Evolutionary conservation across 2,329 filamentous ascomycete species (phyloP), one percentile per base, ranked within the genome.

Genomic region (Pleochaeta shiraiana): DNA sequence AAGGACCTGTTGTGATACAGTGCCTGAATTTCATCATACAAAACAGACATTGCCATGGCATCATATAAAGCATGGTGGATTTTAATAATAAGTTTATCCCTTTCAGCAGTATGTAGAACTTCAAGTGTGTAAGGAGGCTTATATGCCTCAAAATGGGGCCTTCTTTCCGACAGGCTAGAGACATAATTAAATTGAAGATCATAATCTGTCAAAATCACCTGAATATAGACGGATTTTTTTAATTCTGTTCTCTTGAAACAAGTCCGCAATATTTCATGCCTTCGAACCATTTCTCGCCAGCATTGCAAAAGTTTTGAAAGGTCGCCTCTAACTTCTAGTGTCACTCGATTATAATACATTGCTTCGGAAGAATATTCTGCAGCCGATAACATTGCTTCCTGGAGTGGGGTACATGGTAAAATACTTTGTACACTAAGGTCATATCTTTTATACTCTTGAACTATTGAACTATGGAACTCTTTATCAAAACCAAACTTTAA

Each of bases 31-130:
- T 95, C 90, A 0, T 80, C 73, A 28, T 92, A 79, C 0, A 96
- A 76, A 9, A 79, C 77, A 0, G 79, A 76, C 70, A 95, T 86
- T 0, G 90, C 89, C 39, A 86, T 83, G 0, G 87, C 91, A 74
- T 96, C 91, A 69, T 95, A 95, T 0, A 95, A 76, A 1, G 89
- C 88, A 74, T 96, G 91, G 69, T 95, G 90, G 71, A 75, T 71
- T n/a, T 70, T 68, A 47, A 72, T 65, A 1, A 70, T 34, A 7
- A 74, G 64, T 19, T 67, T 68, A 7, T 45, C 65, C 7, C 47
- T 28, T 7, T 34, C 45, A 6, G 53, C 1, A 34, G 55, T 66
- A 7, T 50, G 24, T 4, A 67, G 19, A 19, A 72, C 4, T 9
- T 67, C 50, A 19, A 74, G 16, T 12, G 62, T 68, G 55, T 72